A percentile compares a stretch with the other conserved stretches of the same genome.
phyloP scores from a whole-genome alignment of 169 alveolate genomes.

The Eimeria necatrix region DNA sequence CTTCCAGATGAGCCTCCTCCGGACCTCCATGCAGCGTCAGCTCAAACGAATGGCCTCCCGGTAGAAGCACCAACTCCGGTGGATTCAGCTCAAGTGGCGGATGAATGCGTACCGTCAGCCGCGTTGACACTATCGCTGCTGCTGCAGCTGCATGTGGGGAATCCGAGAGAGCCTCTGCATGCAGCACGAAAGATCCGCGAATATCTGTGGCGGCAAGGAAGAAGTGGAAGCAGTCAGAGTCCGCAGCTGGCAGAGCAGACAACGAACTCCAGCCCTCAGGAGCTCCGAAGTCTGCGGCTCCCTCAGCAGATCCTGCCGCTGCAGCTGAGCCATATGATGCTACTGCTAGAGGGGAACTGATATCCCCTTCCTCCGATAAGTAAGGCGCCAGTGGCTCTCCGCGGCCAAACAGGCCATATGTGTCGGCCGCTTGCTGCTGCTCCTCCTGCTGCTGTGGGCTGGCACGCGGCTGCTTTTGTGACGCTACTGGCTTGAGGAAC shows the following conservation, averaged over 20 bases:
- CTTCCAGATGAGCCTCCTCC: background rate
- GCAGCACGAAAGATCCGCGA: conserved; percentile 36
- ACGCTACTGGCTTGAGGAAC: background rate
- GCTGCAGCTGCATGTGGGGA: background rate
- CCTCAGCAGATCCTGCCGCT: background rate
- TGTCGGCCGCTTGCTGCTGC: conserved; percentile 22
- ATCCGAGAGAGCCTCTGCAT: conserved; percentile 4
- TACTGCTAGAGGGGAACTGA: background rate
- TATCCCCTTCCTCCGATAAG: background rate
- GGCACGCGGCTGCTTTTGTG: background rate
- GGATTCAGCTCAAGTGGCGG: conserved; percentile 72
- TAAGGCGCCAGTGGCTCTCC: background rate
- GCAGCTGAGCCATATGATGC: background rate
- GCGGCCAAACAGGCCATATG: background rate
- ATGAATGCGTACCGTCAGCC: conserved; percentile 41
- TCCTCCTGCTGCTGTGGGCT: background rate
- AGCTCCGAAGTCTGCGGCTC: background rate
- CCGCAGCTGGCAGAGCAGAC: background rate
- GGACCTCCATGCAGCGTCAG: conserved; percentile 74
- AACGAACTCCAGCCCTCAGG: conserved; percentile 28
- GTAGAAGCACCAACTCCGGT: conserved; percentile 67
- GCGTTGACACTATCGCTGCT: conserved; percentile 11
- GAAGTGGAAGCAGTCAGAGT: background rate
- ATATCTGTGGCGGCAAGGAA: conserved; percentile 31
- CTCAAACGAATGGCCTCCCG: conserved; percentile 75